Percentiles rank a stretch among this genome's conserved stretches.
phyloP scores from a whole-genome alignment of 2,329 filamentous ascomycete species.

The Balansia obtecta region DNA sequence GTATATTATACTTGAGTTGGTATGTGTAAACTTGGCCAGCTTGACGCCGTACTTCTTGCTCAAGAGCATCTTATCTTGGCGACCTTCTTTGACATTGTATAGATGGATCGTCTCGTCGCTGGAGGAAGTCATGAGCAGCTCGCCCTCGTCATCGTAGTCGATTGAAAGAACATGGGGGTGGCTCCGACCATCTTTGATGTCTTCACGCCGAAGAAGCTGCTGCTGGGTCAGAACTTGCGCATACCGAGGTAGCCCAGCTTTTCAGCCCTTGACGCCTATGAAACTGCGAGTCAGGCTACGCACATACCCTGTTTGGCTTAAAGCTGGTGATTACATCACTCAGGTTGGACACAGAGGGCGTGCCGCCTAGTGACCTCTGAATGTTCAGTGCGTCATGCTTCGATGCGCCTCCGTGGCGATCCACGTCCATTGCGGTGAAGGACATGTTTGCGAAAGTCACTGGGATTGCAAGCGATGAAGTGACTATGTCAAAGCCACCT shows the following conservation, averaged over 20 bases:
- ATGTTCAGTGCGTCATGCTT: slow-evolving; percentile 36
- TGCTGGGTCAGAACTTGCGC: background rate
- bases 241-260: too few species aligned
- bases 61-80: slow-evolving; percentile 75
- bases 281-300: background rate
- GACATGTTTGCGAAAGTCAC: slow-evolving; percentile 24
- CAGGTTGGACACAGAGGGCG: slow-evolving; percentile 49
- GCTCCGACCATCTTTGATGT: slow-evolving; percentile 37
- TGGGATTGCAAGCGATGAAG: background rate
- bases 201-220: slow-evolving; percentile 45
- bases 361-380: slow-evolving; percentile 31
- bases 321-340: slow-evolving; percentile 67
- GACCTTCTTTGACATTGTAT: slow-evolving; percentile 85
- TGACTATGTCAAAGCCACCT: background rate
- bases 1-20: slow-evolving; percentile 82
- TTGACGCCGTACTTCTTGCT: slow-evolving; percentile 97
- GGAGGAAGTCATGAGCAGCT: slow-evolving; percentile 80
- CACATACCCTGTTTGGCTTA: slow-evolving; percentile 62
- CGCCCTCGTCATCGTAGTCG: slow-evolving; percentile 92
- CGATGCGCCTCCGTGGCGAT: slow-evolving; percentile 29
- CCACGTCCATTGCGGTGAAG: slow-evolving; percentile 45
- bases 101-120: slow-evolving; percentile 94
- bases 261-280: too few species aligned
- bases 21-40: slow-evolving; percentile 87
- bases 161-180: slow-evolving; percentile 69